Evolutionary conservation across 768 basidiomycete genomes (phyloP).

Genomic region (Coprinopsis strossmayeri): DNA sequence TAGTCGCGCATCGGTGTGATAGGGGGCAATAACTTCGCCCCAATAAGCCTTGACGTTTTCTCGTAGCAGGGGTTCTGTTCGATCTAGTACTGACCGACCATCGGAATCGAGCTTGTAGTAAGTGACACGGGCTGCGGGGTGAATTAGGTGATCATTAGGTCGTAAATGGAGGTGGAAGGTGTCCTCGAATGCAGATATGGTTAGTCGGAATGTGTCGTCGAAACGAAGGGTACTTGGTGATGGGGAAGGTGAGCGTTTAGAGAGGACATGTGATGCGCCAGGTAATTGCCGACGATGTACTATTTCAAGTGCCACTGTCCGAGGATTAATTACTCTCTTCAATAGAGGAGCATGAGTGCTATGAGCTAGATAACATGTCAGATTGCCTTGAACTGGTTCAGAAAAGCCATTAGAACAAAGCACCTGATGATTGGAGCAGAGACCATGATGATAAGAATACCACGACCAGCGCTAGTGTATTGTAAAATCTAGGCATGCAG

Average conservation of each 20-base stretch:
- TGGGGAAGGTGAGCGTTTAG: constrained; percentile 28
- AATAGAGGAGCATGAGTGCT: constrained; percentile 41
- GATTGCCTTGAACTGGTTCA: too few relatives aligned
- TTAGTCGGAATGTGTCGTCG: constrained; percentile 66
- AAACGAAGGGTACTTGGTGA: constrained; percentile 48
- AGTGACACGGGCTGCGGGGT: constrained; percentile 68
- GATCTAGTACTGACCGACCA: constrained; percentile 43
- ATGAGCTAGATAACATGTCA: constrained; percentile 29
- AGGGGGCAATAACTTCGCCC: constrained; percentile 67
- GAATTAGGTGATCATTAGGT: constrained; percentile 73
- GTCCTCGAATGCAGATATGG: constrained; percentile 58
- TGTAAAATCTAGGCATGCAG: background rate
- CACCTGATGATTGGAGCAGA: constrained; percentile 20
- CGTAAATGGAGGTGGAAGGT: constrained; percentile 67
- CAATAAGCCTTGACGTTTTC: constrained; percentile 62
- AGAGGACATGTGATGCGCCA: constrained; percentile 16
- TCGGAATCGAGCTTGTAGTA: constrained; percentile 49
- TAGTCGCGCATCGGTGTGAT: constrained; percentile 47
- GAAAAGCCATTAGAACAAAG: too few relatives aligned
- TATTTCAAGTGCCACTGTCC: constrained; percentile 48
- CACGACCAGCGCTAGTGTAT: constrained; percentile 37
- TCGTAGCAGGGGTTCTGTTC: constrained; percentile 55
- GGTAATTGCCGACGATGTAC: constrained; percentile 36
- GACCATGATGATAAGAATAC: constrained; percentile 29
- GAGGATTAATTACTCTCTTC: constrained; percentile 43